Percentiles rank a stretch among this genome's conserved stretches.
These are phyloP conservation scores for Cicer judaicum DNA, from an alignment of 306 rosid species.

Conservation along the genomic window DNA sequence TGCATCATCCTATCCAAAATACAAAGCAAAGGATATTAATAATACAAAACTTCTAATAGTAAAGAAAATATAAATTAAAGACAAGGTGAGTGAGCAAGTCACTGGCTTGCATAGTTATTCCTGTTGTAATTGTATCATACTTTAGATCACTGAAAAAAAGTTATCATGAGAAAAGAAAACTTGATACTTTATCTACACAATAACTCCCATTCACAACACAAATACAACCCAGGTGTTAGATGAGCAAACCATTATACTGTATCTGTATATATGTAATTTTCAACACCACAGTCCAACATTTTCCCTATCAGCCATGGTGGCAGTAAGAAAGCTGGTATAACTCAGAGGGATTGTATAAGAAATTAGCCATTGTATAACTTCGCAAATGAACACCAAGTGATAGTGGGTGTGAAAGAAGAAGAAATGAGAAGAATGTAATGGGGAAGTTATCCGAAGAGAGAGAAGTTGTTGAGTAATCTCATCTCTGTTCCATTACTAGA, in stretches of 20 bases:
- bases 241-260: background rate
- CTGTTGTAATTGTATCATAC: conserved; percentile 11
- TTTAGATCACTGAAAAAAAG: conserved; percentile 13
- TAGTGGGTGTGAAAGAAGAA: no score
- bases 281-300: conserved; percentile 19
- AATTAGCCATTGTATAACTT: no score
- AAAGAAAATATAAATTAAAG: conserved; percentile 33
- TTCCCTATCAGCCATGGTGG: no score
- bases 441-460: no score
- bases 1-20: conserved; percentile 82
- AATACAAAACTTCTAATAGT: conserved; percentile 26
- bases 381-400: no score
- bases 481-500: no score
- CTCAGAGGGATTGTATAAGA: no score
- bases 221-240: background rate
- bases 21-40: conserved; percentile 48
- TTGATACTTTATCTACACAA: conserved; percentile 8
- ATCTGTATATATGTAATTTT: background rate
- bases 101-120: conserved; percentile 8
- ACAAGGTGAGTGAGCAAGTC: conserved; percentile 6
- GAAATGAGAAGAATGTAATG: no score
- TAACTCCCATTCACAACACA: background rate
- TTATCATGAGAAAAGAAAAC: background rate
- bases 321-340: no score
- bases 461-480: no score